A percentile compares a stretch with the other conserved stretches of the same genome.
Conservation (phyloP, 345 rosid genomes). For the Lepidium aucheri region DNA sequence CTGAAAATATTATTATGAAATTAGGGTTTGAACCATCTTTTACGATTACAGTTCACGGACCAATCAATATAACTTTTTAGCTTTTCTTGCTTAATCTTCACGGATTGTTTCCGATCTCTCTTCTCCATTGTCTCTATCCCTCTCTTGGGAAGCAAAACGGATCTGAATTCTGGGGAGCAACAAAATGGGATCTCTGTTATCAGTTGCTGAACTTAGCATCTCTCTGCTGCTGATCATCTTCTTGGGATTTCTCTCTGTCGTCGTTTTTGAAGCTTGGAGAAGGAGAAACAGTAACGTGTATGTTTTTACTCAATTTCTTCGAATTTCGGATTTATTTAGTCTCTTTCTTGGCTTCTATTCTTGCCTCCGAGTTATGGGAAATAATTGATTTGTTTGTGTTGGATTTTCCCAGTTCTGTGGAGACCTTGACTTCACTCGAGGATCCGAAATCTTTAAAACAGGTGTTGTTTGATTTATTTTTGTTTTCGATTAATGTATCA, state of each 20-base stretch:
- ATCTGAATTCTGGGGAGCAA: slow-evolving; percentile 8
- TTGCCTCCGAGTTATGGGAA: neutral
- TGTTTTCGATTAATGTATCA: neutral
- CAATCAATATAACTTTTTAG: neutral
- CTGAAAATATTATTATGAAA: neutral
- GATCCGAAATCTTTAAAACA: slow-evolving; percentile 71
- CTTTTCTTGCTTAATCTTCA: slow-evolving; percentile 22
- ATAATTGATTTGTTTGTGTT: neutral
- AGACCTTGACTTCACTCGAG: slow-evolving; percentile 52
- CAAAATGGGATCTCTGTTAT: slow-evolving; percentile 42
- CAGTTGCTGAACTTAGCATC: slow-evolving; percentile 32
- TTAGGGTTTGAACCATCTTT: slow-evolving; percentile 8
- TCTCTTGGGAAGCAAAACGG: slow-evolving; percentile 15
- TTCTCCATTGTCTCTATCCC: neutral
- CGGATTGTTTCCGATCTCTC: slow-evolving; percentile 3
- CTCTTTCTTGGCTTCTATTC: neutral
- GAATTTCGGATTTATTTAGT: neutral
- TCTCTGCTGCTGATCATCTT: slow-evolving; percentile 21
- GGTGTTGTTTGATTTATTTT: slow-evolving; percentile 31
- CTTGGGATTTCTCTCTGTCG: slow-evolving; percentile 31
- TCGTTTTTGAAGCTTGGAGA: slow-evolving; percentile 52
- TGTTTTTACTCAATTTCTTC: neutral
- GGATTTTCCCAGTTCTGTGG: slow-evolving; percentile 43
- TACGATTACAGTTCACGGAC: slow-evolving; percentile 1
- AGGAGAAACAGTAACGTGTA: slow-evolving; percentile 64